These are phyloP conservation scores for Cornus florida DNA, from an alignment of 148 eudicot genomes.

Conservation along the genomic window DNA sequence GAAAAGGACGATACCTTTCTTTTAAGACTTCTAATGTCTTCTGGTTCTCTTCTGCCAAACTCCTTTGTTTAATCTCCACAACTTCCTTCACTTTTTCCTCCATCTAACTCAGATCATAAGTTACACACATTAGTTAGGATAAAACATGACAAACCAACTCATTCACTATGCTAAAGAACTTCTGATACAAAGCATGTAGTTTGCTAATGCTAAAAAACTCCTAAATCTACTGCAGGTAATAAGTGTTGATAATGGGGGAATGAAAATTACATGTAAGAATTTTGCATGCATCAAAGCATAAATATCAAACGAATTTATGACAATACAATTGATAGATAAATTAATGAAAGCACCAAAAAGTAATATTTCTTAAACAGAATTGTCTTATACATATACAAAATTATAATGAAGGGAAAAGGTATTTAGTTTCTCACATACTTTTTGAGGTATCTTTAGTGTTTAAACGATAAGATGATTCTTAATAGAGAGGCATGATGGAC, in stretches of 20 bases:
- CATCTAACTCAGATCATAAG: conserved; percentile 50
- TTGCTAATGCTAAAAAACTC: background rate
- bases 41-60: conserved; percentile 98
- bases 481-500: too few species aligned
- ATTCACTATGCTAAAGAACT: background rate
- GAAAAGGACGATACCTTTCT: conserved; percentile 62
- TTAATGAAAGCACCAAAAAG: too few species aligned
- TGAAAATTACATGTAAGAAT: background rate
- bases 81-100: conserved; percentile 98
- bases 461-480: too few species aligned
- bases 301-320: too few species aligned
- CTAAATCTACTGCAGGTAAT: background rate
- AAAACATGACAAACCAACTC: background rate
- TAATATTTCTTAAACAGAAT: too few species aligned
- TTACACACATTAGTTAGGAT: background rate
- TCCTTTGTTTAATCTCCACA: conserved; percentile 97
- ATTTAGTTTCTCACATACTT: too few species aligned
- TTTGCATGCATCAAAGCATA: too few species aligned
- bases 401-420: too few species aligned
- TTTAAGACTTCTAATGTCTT: conserved; percentile 84
- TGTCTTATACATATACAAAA: too few species aligned
- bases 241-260: background rate
- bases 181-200: background rate
- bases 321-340: too few species aligned
- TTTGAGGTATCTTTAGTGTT: too few species aligned